Evolutionary conservation across 2,329 filamentous ascomycete species (phyloP), one percentile per base, ranked within the genome.

Genomic region (Simplicillium sp.): DNA sequence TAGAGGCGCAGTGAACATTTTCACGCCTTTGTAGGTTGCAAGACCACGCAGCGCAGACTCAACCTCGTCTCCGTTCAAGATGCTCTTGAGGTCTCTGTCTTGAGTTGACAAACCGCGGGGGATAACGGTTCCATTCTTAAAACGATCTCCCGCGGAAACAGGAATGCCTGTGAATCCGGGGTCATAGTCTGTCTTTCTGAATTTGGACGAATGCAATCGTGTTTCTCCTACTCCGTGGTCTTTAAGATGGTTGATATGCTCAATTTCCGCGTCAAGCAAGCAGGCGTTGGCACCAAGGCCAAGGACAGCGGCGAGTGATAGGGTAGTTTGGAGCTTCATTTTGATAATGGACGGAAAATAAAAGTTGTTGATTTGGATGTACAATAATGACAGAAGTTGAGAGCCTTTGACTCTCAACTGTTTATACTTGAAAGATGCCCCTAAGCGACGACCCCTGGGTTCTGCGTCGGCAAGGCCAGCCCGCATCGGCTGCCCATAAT

Each of bases 61-160:
- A 39, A 73, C 58, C 48, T 73, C 70, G 11, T 50, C 47, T 31
- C 63, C 54, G 37, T 64, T 73, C 51, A 73, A 60, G 49, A 72
- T 65, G 39, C 59, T 64, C 34, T 55, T 45, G 40, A 71, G 60
- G 25, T 54, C 54, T 43, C 59, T 56, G 16, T 62, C 57, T 31
- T 61, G 53, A 2, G 49, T 48, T 11, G 58, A 55, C 5, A 61
- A 41, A 17, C 61, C 61, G n/a, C 48, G 42, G 3, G 61, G 61
- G 0, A 44, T 44, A 11, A 61, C 46, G 3, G 57, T 57, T 29
- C 68, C 69, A 41, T 58, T 53, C 14, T 58, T 52, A 54, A 65
- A 66, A 13, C 63, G 59, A 42, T 66, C 68, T 47, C 56, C 70
- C 20, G 52, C 64, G 49, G 53, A 71, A 37, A 69, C 60, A 40